A percentile compares a stretch with the other conserved stretches of the same genome.
These are phyloP conservation scores for Lodderomyces parapsilosis DNA, from an alignment of 1,139 yeast species.

Conservation along the genomic window DNA sequence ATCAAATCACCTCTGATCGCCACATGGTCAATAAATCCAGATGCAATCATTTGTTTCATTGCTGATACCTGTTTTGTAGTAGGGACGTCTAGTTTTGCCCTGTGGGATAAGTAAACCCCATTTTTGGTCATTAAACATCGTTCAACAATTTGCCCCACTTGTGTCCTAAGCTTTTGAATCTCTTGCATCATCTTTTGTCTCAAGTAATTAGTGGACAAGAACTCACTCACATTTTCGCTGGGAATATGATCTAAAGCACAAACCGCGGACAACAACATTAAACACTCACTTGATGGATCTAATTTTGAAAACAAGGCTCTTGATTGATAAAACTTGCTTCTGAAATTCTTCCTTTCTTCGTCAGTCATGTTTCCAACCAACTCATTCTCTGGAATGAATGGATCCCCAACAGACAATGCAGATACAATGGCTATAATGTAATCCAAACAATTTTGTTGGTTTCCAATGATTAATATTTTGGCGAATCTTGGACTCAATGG, in stretches of 20 bases:
- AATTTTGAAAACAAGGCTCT: conserved; percentile 61
- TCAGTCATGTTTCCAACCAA: conserved; percentile 33
- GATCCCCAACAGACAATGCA: conserved; percentile 92
- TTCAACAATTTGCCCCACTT: conserved; percentile 67
- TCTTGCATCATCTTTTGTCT: conserved; percentile 80
- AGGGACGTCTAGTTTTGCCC: conserved; percentile 63
- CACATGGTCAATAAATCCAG: conserved; percentile 90
- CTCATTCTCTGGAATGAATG: conserved; percentile 74
- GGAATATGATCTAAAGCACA: conserved; percentile 87
- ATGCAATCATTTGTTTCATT: conserved; percentile 85
- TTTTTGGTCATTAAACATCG: conserved; percentile 55
- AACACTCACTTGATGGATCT: conserved; percentile 72
- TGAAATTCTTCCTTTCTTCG: conserved; percentile 29
- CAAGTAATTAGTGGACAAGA: conserved; percentile 61
- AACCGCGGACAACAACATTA: conserved; percentile 74
- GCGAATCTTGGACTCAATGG: conserved; percentile 95
- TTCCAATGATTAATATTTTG: conserved; percentile 83
- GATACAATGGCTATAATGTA: conserved; percentile 89
- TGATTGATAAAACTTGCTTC: conserved; percentile 54
- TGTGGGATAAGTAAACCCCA: conserved; percentile 23
- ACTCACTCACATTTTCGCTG: conserved; percentile 38
- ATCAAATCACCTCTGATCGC: conserved; percentile 80
- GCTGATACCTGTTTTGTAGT: conserved; percentile 66
- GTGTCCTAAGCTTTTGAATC: conserved; percentile 75
- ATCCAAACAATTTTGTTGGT: conserved; percentile 82